phyloP scores from a whole-genome alignment of 106 monocot genomes.

The Iris macrosiphon region DNA sequence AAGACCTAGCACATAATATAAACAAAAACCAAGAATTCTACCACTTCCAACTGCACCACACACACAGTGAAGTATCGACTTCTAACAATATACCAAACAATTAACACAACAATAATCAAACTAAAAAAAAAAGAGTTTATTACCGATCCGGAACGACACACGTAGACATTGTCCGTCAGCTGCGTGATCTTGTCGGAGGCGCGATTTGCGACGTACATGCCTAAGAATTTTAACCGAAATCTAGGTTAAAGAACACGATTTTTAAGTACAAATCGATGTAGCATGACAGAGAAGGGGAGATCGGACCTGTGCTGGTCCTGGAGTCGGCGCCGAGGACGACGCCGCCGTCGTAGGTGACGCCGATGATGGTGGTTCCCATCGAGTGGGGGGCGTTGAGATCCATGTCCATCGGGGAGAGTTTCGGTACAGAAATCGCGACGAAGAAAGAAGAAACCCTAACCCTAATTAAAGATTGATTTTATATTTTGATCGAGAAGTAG shows the following conservation, averaged over 20 bases:
- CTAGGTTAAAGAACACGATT: neutral
- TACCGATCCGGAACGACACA: slow-evolving; percentile 34
- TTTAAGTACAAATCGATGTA: neutral
- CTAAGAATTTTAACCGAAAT: neutral
- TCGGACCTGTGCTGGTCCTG: slow-evolving; percentile 27
- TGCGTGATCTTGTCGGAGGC: slow-evolving; percentile 28
- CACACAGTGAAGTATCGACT: neutral
- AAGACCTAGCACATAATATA: neutral
- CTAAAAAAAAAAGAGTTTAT: neutral
- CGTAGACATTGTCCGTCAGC: slow-evolving; percentile 29
- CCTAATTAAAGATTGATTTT: no score
- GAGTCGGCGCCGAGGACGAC: slow-evolving; percentile 34
- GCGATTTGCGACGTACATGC: slow-evolving; percentile 32
- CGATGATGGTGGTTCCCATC: slow-evolving; percentile 35
- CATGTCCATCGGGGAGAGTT: neutral
- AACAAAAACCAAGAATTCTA: neutral
- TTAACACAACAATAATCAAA: neutral
- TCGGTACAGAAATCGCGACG: neutral
- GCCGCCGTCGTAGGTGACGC: slow-evolving; percentile 27
- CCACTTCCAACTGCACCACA: neutral
- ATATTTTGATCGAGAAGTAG: no score
- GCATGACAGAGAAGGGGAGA: neutral
- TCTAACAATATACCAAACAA: neutral
- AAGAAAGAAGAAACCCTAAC: neutral
- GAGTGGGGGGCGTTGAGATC: slow-evolving; percentile 15